phyloP scores from a whole-genome alignment of 371 early-diverging fungal genomes.

The Mucor sp. region DNA sequence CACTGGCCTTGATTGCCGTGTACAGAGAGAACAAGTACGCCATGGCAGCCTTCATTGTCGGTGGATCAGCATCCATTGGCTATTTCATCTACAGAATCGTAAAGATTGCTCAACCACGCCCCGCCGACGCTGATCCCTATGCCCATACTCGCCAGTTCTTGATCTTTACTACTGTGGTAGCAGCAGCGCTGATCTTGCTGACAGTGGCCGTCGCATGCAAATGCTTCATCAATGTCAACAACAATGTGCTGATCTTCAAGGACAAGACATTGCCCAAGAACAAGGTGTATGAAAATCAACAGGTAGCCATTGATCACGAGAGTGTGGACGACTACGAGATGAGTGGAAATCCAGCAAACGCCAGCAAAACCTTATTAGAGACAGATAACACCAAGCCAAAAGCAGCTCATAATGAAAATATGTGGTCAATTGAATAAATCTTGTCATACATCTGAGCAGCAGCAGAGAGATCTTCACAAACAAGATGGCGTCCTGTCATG shows the following conservation, averaged over 20 bases:
- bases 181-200: constrained; percentile 23
- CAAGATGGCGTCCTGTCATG: background rate
- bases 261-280: constrained; percentile 19
- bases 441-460: background rate
- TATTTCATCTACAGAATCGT: constrained; percentile 45
- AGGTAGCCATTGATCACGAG: constrained; percentile 31
- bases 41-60: constrained; percentile 27
- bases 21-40: constrained; percentile 44
- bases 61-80: constrained; percentile 20
- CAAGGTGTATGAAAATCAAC: constrained; percentile 6
- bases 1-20: constrained; percentile 35
- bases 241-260: constrained; percentile 30
- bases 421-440: constrained; percentile 36
- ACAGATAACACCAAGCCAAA: background rate
- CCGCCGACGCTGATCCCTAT: constrained; percentile 36
- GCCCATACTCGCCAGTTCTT: constrained; percentile 48
- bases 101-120: constrained; percentile 26
- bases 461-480: background rate
- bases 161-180: constrained; percentile 46
- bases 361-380: constrained; percentile 15
- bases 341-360: background rate
- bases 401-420: constrained; percentile 3
- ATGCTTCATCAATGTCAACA: constrained; percentile 30
- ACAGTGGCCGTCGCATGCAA: constrained; percentile 29
- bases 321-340: constrained; percentile 25